Percentiles rank a stretch among this genome's conserved stretches.
Evolutionary conservation across 768 basidiomycete species (phyloP).

Genomic region (Termitomyces bulborhizus): DNA sequence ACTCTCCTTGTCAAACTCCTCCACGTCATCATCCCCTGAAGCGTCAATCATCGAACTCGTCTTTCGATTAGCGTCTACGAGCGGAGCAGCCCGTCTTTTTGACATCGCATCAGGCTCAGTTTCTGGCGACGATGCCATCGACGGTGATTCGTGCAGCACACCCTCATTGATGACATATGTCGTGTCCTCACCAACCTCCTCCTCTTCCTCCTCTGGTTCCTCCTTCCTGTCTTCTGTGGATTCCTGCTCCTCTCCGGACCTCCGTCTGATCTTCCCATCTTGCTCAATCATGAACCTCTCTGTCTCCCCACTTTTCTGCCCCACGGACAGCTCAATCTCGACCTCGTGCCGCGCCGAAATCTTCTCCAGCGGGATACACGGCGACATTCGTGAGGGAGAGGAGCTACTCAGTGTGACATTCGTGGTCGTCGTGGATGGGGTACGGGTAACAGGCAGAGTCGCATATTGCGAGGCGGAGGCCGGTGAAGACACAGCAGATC

Average conservation of each 20-base stretch:
- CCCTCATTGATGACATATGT: background rate
- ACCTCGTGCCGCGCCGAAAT: background rate
- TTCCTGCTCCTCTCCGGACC: background rate
- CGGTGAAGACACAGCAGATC: conserved; percentile 25
- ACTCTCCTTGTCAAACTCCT: conserved; percentile 1
- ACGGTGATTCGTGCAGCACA: conserved; percentile 10
- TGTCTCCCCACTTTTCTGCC: background rate
- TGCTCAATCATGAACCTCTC: background rate
- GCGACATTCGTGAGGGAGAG: background rate
- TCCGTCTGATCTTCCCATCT: background rate
- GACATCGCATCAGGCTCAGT: conserved; percentile 18
- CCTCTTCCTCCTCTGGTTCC: background rate
- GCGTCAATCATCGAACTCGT: conserved; percentile 13
- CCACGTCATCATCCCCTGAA: background rate
- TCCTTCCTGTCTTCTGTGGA: background rate
- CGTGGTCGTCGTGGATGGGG: too few relatives aligned
- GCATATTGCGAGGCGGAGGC: conserved; percentile 15
- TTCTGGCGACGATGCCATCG: conserved; percentile 10
- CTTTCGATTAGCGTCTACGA: conserved; percentile 20
- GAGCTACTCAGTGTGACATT: background rate
- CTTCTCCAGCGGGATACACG: conserved; percentile 3
- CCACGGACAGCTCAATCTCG: background rate
- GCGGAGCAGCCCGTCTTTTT: conserved; percentile 7
- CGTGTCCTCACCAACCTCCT: background rate
- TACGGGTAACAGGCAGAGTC: background rate